Percentiles rank a stretch among this genome's conserved stretches.
Evolutionary conservation across 192 early-diverging fungal genomes (phyloP).

Genomic region (Coemansia sp.): DNA sequence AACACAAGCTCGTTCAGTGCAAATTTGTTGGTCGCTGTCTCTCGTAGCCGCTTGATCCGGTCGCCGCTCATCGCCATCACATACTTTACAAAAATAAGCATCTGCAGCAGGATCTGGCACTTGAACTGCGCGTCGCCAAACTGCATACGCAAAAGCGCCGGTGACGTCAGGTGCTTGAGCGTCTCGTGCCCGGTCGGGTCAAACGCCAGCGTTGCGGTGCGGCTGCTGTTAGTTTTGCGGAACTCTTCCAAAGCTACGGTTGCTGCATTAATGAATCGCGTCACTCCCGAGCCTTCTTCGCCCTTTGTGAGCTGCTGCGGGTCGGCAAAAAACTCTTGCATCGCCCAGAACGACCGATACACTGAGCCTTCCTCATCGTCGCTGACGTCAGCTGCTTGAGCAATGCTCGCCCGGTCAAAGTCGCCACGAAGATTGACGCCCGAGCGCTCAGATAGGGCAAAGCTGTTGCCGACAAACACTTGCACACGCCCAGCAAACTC

Average conservation of each 20-base stretch:
- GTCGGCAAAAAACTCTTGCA: constrained; percentile 75
- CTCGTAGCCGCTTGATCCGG: constrained; percentile 50
- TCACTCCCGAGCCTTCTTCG: not conserved
- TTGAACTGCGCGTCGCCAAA: constrained; percentile 79
- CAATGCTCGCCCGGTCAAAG: constrained; percentile 75
- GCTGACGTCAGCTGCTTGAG: constrained; percentile 26
- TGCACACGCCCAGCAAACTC: constrained; percentile 85
- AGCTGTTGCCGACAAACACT: constrained; percentile 81
- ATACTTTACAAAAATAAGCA: constrained; percentile 84
- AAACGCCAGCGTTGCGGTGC: constrained; percentile 12
- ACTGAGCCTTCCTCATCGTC: constrained; percentile 20
- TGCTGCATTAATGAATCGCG: constrained; percentile 23
- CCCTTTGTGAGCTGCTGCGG: constrained; percentile 57
- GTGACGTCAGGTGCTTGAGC: constrained; percentile 37
- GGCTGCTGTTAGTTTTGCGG: constrained; percentile 17
- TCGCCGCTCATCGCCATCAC: constrained; percentile 58
- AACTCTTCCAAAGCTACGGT: constrained; percentile 41
- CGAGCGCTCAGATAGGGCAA: constrained; percentile 83
- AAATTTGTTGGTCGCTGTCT: constrained; percentile 60
- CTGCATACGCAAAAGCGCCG: constrained; percentile 55
- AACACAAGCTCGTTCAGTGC: constrained; percentile 53
- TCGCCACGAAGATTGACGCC: constrained; percentile 89
- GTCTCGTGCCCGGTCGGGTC: constrained; percentile 25
- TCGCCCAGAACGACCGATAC: constrained; percentile 77
- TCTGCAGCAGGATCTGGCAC: constrained; percentile 82